Evolutionary conservation across 2,329 filamentous ascomycete species (phyloP).

Genomic region (Botrytis deweyae): DNA sequence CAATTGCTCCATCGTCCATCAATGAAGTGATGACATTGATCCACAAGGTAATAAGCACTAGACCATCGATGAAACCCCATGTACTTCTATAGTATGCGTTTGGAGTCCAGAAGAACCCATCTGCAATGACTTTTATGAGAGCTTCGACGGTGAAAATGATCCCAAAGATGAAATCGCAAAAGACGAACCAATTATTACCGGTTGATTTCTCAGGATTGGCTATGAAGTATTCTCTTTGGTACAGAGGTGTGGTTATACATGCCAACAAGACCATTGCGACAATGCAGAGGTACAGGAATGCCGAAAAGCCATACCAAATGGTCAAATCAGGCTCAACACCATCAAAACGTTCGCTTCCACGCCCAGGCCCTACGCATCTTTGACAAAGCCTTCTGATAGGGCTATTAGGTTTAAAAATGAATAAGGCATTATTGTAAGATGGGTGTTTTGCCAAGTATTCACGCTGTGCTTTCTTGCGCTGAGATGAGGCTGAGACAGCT

Average conservation of each 20-base stretch:
- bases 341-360: slow-evolving; percentile 82
- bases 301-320: slow-evolving; percentile 90
- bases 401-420: slow-evolving; percentile 78
- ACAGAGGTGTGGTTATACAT: slow-evolving; percentile 90
- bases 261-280: slow-evolving; percentile 97
- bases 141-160: slow-evolving; percentile 83
- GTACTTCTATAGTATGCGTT: slow-evolving; percentile 96
- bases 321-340: slow-evolving; percentile 85
- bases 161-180: slow-evolving; percentile 88
- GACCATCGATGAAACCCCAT: slow-evolving; percentile 92
- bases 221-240: slow-evolving; percentile 80
- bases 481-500: slow-evolving; percentile 78
- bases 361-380: slow-evolving; percentile 83
- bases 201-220: slow-evolving; percentile 54
- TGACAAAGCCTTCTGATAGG: slow-evolving; percentile 81
- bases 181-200: slow-evolving; percentile 86
- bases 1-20: slow-evolving; percentile 77
- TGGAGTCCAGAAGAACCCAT: slow-evolving; percentile 94
- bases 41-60: slow-evolving; percentile 92
- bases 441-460: slow-evolving; percentile 87
- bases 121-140: slow-evolving; percentile 87
- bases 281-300: slow-evolving; percentile 89
- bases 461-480: slow-evolving; percentile 81
- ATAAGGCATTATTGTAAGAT: slow-evolving; percentile 89
- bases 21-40: slow-evolving; percentile 87